These are phyloP conservation scores for Eucalyptus sp. DNA, from an alignment of 345 rosid genomes.

Conservation along the genomic window DNA sequence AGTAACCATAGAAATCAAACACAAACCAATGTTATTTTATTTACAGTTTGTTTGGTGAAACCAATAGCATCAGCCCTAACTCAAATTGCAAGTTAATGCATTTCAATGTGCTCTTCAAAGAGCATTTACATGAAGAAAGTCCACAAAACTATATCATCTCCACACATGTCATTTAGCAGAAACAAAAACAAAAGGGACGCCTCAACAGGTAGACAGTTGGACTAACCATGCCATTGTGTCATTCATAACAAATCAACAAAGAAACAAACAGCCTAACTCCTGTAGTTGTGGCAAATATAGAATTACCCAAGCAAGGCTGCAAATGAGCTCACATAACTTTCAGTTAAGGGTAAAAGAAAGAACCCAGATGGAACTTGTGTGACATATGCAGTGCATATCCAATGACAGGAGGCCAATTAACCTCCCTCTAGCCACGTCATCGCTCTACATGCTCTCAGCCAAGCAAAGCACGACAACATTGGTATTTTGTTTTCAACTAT, in stretches of 20 bases:
- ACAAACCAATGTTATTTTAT: neutral
- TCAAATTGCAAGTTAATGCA: neutral
- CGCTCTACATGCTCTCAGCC: neutral
- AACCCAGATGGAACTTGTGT: neutral
- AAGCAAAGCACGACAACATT: neutral
- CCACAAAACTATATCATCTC: neutral
- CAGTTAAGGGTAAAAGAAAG: neutral
- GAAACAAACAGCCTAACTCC: neutral
- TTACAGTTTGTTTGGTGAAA: neutral
- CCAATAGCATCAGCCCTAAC: neutral
- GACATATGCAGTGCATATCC: neutral
- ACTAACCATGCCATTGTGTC: neutral
- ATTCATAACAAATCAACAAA: neutral
- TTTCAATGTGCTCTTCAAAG: neutral
- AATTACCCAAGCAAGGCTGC: neutral
- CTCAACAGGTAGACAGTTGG: neutral
- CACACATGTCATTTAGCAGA: neutral
- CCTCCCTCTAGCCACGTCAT: neutral
- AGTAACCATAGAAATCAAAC: neutral
- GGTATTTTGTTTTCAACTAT: neutral
- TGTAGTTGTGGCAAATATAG: neutral
- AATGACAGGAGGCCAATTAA: neutral
- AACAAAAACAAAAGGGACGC: neutral
- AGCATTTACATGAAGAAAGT: neutral
- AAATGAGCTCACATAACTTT: neutral